Evolutionary conservation across 805 yeast genomes (phyloP).

Genomic region (Yarrowia yakushimensis): DNA sequence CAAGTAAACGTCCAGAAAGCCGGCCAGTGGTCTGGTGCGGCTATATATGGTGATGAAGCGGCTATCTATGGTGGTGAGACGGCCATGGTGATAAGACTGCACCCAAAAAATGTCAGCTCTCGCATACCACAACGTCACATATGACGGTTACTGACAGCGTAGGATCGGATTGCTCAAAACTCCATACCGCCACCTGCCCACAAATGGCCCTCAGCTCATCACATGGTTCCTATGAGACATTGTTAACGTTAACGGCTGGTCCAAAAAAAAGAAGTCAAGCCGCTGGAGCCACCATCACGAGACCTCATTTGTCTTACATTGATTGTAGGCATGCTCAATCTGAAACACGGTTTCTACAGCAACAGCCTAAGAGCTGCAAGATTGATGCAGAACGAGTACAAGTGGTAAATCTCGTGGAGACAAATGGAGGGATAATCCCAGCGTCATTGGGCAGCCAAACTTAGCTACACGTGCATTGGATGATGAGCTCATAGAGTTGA

Average conservation of each 20-base stretch:
- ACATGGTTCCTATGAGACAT: conserved; percentile 16
- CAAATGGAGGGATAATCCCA: background rate
- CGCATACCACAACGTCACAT: too few relatives aligned
- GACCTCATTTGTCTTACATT: background rate
- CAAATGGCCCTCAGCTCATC: conserved; percentile 10
- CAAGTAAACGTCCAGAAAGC: too few relatives aligned
- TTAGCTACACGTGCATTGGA: conserved; percentile 4
- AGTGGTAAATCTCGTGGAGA: background rate
- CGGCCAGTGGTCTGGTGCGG: too few relatives aligned
- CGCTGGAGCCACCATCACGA: background rate
- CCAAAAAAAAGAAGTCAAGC: background rate
- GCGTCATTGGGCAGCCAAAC: background rate
- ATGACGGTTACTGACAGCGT: too few relatives aligned
- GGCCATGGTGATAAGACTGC: too few relatives aligned
- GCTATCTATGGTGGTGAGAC: too few relatives aligned
- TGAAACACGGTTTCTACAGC: background rate
- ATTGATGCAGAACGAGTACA: background rate
- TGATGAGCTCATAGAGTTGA: background rate
- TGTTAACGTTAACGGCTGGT: background rate
- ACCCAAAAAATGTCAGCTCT: too few relatives aligned
- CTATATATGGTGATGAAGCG: too few relatives aligned
- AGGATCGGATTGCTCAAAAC: too few relatives aligned
- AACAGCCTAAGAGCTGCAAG: background rate
- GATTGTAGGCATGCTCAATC: background rate
- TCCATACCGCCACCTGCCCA: too few relatives aligned